A percentile compares a stretch with the other conserved stretches of the same genome.
Evolutionary conservation across 306 rosid species (phyloP).

Genomic region (Abrus precatorius): DNA sequence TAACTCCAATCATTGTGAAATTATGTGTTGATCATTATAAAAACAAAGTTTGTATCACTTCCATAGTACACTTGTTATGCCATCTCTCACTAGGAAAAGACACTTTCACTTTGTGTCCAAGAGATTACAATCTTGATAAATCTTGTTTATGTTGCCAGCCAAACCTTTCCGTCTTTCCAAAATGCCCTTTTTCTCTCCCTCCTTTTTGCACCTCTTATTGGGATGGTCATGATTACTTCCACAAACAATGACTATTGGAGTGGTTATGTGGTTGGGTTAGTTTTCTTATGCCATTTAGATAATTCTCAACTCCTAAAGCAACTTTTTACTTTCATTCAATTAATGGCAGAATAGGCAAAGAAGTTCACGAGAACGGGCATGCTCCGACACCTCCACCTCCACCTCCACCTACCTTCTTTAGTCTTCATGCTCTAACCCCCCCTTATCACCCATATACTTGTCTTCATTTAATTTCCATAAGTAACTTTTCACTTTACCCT

Average conservation of each 20-base stretch:
- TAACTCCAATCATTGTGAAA: constrained; percentile 54
- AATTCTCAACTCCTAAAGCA: constrained; percentile 29
- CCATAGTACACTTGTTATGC: constrained; percentile 14
- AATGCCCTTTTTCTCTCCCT: constrained; percentile 31
- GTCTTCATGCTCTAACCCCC: constrained; percentile 13
- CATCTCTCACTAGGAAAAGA: constrained; percentile 41
- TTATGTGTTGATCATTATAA: constrained; percentile 48
- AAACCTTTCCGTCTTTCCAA: constrained; percentile 50
- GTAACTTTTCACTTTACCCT: not conserved
- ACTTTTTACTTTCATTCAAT: constrained; percentile 54
- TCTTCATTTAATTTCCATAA: constrained; percentile 33
- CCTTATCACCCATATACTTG: constrained; percentile 1
- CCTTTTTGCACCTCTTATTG: constrained; percentile 24
- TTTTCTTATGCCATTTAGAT: constrained; percentile 35
- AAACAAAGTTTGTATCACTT: constrained; percentile 16
- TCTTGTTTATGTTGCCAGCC: constrained; percentile 34
- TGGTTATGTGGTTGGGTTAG: constrained; percentile 47
- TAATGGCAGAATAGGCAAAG: constrained; percentile 13
- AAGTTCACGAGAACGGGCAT: constrained; percentile 39
- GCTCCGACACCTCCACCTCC: constrained; percentile 26
- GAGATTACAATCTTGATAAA: constrained; percentile 46
- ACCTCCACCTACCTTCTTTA: not conserved
- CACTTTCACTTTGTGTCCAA: constrained; percentile 45
- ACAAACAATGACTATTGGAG: constrained; percentile 49
- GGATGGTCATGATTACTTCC: constrained; percentile 58